Percentiles rank a stretch among this genome's conserved stretches.
Conservation (phyloP, 2,329 filamentous ascomycete species). For the Fusarium robinianum region DNA sequence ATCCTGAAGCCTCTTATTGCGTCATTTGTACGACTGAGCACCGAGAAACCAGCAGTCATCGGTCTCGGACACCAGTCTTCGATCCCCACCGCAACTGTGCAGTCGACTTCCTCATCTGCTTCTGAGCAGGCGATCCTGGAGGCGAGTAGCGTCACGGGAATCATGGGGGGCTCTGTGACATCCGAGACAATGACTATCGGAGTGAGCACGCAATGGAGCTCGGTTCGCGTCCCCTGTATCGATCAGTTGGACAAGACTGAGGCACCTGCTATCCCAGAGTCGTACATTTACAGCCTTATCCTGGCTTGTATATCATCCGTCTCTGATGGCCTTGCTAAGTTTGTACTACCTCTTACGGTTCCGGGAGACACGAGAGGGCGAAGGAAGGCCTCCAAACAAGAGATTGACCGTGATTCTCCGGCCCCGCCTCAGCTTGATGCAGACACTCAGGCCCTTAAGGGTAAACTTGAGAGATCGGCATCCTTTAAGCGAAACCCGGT, state of each 20-base stretch:
- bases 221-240: conserved; percentile 82
- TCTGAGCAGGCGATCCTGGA: conserved; percentile 88
- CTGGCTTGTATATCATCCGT: conserved; percentile 87
- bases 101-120: conserved; percentile 59
- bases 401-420: conserved; percentile 50
- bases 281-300: conserved; percentile 89
- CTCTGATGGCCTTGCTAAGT: conserved; percentile 90
- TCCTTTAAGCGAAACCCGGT: conserved; percentile 77
- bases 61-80: conserved; percentile 89
- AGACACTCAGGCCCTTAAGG: conserved; percentile 40
- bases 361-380: conserved; percentile 67
- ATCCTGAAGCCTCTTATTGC: conserved; percentile 83
- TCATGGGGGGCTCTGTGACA: conserved; percentile 75
- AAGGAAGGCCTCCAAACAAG: conserved; percentile 53
- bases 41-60: conserved; percentile 87
- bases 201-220: conserved; percentile 91
- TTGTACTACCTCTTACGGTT: conserved; percentile 88
- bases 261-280: conserved; percentile 81
- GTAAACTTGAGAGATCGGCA: conserved; percentile 59
- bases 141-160: conserved; percentile 82
- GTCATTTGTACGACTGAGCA: conserved; percentile 88
- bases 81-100: conserved; percentile 66
- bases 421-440: conserved; percentile 44
- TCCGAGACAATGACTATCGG: conserved; percentile 71
- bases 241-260: conserved; percentile 94